Evolutionary conservation across 202 grass and related monocot species (phyloP).

Genomic region (Schoenoplectus triqueter): DNA sequence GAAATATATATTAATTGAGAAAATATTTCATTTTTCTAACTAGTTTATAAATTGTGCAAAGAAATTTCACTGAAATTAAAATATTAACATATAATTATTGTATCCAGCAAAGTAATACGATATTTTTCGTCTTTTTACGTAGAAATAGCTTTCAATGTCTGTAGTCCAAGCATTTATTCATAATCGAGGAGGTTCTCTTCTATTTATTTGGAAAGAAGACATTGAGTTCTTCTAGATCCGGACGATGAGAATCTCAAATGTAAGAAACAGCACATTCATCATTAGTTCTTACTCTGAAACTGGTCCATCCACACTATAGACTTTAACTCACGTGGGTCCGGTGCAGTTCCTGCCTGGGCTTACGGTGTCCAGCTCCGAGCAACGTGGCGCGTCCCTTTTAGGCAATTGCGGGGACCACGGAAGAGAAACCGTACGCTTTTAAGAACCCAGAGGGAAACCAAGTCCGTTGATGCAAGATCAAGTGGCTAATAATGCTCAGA

Average conservation of each 20-base stretch:
- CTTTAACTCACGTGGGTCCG: neutral
- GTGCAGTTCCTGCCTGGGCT: neutral
- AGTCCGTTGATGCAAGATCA: neutral
- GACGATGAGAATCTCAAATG: constrained; percentile 37
- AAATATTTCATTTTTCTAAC: no score
- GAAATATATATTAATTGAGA: no score
- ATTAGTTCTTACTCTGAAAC: neutral
- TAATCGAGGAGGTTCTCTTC: neutral
- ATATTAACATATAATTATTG: no score
- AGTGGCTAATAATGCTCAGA: neutral
- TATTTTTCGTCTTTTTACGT: no score
- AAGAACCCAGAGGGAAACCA: neutral
- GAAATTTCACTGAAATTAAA: neutral
- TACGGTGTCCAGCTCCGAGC: constrained; percentile 13
- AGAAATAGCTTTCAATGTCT: no score
- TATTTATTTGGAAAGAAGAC: neutral
- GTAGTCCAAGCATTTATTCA: constrained; percentile 14
- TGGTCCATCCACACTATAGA: neutral
- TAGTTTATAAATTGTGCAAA: neutral
- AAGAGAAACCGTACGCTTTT: neutral
- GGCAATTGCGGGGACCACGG: constrained; percentile 36
- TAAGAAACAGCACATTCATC: constrained; percentile 31
- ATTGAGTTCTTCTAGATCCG: constrained; percentile 4
- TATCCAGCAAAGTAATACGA: no score
- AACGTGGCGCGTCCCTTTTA: constrained; percentile 12